Evolutionary conservation across 805 yeast genomes (phyloP), one percentile per base, ranked within the genome.

Genomic region (Zygoascus bituminiphila): DNA sequence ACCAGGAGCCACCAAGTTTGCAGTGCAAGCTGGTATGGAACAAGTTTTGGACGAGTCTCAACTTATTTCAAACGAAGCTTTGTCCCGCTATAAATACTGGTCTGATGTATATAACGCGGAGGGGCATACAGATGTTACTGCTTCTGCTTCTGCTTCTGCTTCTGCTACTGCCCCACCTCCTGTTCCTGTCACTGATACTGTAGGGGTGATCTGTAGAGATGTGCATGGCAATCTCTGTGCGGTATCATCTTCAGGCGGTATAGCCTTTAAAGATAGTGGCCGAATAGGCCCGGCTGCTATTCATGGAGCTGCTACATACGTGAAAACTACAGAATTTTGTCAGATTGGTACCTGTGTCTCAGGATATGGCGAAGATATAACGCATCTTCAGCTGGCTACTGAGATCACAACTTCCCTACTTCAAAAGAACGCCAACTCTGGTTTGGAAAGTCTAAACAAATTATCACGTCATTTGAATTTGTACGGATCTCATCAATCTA

Each of bases 311-410:
- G 73, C 72, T 1, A 50, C 46, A 23, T 54, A 52, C 64, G 54
- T 53, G 24, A 44, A 26, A 10, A 36, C 17, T n/a, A 46, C 19
- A 22, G 37, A 33, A 5, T 44, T 10, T 9, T 25, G 19, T 10
- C 42, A 37, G 8, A 52, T 44, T 44, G 64, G 52, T 43, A 60
- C 48, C 14, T 65, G 69, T 42, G 54, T 67, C 1, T 57, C 62
- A n/a, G 74, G 74, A 9, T 59, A 58, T 47, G 74, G 74, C 6
- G 74, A 70, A 44, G 74, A 71, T 46, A 68, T 70, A 14, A 55
- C 60, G 5, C 37, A 56, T 4, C 21, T 54, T 21, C 51, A 56
- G 12, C 56, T 70, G 23, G 67, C 72, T 4, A 23, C n/a, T 9
- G 20, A 21, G 19, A 26, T 41, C 19, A 29, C 20, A 2, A 9